phyloP scores from a whole-genome alignment of 2,329 filamentous ascomycete species.

The Capronia epimyces region DNA sequence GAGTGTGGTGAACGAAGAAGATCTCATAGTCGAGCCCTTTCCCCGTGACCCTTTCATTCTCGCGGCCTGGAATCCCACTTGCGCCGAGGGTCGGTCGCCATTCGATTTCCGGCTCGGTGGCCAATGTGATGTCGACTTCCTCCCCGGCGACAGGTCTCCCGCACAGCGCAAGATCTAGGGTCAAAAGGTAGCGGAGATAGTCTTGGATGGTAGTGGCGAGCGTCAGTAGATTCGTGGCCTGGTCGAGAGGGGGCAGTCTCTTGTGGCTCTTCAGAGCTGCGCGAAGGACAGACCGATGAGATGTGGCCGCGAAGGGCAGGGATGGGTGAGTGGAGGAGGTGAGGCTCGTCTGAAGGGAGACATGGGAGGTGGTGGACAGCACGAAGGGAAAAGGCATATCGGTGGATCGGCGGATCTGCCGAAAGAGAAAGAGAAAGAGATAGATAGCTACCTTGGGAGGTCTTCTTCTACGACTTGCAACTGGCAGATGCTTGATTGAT shows the following conservation, averaged over 20 bases:
- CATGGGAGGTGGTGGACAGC: slow-evolving; percentile 82
- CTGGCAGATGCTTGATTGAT: no score
- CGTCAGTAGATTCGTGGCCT: slow-evolving; percentile 63
- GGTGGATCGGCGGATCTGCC: background rate
- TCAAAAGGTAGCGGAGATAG: slow-evolving; percentile 79
- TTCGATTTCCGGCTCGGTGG: slow-evolving; percentile 61
- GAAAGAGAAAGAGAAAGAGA: no score
- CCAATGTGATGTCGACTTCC: slow-evolving; percentile 62
- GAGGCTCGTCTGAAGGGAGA: slow-evolving; percentile 74
- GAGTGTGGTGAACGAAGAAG: slow-evolving; percentile 68
- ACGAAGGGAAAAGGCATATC: slow-evolving; percentile 83
- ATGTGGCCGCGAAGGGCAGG: slow-evolving; percentile 74
- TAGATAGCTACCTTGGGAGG: no score
- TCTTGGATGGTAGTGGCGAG: slow-evolving; percentile 64
- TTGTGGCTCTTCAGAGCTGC: slow-evolving; percentile 86
- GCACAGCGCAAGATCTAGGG: slow-evolving; percentile 67
- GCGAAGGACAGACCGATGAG: slow-evolving; percentile 74
- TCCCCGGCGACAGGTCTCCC: slow-evolving; percentile 53
- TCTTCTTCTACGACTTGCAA: no score
- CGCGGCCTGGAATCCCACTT: slow-evolving; percentile 53
- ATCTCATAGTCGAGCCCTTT: slow-evolving; percentile 76
- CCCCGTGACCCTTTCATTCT: slow-evolving; percentile 62
- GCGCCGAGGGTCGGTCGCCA: slow-evolving; percentile 78
- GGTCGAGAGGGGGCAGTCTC: slow-evolving; percentile 66
- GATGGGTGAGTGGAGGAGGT: slow-evolving; percentile 81